These are phyloP conservation scores for Hygrophila difformis DNA, from an alignment of 257 asterid genomes.

Conservation along the genomic window DNA sequence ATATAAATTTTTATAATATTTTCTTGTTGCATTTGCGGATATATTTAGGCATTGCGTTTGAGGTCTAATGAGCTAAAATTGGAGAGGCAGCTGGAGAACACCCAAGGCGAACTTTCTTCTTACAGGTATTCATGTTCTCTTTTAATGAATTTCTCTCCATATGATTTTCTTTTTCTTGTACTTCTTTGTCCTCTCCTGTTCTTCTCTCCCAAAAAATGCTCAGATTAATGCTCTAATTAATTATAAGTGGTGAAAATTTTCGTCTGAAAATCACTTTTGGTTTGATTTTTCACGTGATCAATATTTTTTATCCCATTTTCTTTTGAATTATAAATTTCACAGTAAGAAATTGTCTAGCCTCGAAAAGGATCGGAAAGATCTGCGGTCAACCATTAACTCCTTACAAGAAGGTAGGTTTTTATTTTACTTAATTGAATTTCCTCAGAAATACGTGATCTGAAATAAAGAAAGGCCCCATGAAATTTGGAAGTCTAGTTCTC, in stretches of 20 bases:
- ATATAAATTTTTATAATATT: too few species aligned
- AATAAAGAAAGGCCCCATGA: too few species aligned
- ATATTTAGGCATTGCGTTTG: constrained; percentile 74
- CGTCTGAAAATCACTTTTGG: background rate
- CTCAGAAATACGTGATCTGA: too few species aligned
- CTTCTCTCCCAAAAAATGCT: background rate
- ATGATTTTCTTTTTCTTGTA: background rate
- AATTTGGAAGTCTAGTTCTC: too few species aligned
- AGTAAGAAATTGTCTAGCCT: constrained; percentile 76
- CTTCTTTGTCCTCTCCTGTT: too few species aligned
- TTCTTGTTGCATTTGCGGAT: background rate
- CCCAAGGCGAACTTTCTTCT: constrained; percentile 64
- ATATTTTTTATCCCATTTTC: too few species aligned
- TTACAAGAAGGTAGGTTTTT: constrained; percentile 68
- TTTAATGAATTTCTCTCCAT: constrained; percentile 4
- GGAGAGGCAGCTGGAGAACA: constrained; percentile 77
- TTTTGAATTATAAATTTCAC: constrained; percentile 1
- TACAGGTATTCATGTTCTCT: constrained; percentile 36
- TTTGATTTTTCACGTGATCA: background rate
- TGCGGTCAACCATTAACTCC: constrained; percentile 78
- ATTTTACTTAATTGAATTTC: background rate
- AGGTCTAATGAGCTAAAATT: constrained; percentile 93
- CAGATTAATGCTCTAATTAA: background rate
- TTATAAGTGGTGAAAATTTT: background rate
- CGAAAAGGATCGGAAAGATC: constrained; percentile 89